These are phyloP conservation scores for Penicillium flavigenum DNA, from an alignment of 495 filamentous ascomycete genomes.

Conservation along the genomic window DNA sequence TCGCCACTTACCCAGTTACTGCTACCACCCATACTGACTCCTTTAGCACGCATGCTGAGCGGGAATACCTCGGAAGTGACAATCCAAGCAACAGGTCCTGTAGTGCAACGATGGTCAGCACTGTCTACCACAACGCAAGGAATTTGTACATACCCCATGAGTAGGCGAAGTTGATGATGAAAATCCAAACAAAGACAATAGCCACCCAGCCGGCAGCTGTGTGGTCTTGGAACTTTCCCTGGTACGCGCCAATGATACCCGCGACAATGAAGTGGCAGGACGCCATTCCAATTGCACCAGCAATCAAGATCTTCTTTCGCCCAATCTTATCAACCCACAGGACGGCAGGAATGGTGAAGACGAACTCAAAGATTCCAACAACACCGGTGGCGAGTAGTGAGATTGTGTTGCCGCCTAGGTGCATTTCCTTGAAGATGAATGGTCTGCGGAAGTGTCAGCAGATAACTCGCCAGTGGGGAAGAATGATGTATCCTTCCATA, in stretches of 20 bases:
- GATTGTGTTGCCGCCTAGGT: constrained; percentile 49
- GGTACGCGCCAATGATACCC: constrained; percentile 40
- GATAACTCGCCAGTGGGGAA: neutral
- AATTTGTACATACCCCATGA: constrained; percentile 37
- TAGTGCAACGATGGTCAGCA: constrained; percentile 9
- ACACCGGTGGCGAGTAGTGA: constrained; percentile 70
- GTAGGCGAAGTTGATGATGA: constrained; percentile 45
- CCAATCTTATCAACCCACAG: constrained; percentile 74
- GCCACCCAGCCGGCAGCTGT: constrained; percentile 41
- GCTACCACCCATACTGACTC: constrained; percentile 42
- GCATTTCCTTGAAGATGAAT: constrained; percentile 40
- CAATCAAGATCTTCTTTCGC: constrained; percentile 72
- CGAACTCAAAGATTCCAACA: constrained; percentile 74
- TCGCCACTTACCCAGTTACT: constrained; percentile 41
- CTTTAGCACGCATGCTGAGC: constrained; percentile 45
- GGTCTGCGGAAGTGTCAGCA: constrained; percentile 25
- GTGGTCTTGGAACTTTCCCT: constrained; percentile 30
- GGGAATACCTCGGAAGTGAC: constrained; percentile 49
- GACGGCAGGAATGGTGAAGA: constrained; percentile 67
- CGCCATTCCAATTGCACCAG: constrained; percentile 71
- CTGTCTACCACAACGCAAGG: too few relatives aligned
- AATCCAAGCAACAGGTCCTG: constrained; percentile 47
- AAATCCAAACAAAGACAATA: constrained; percentile 48
- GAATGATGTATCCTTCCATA: neutral
- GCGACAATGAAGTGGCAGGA: constrained; percentile 52